Conservation (phyloP, 2,329 filamentous ascomycete genomes). For the Penicillium sp. region DNA sequence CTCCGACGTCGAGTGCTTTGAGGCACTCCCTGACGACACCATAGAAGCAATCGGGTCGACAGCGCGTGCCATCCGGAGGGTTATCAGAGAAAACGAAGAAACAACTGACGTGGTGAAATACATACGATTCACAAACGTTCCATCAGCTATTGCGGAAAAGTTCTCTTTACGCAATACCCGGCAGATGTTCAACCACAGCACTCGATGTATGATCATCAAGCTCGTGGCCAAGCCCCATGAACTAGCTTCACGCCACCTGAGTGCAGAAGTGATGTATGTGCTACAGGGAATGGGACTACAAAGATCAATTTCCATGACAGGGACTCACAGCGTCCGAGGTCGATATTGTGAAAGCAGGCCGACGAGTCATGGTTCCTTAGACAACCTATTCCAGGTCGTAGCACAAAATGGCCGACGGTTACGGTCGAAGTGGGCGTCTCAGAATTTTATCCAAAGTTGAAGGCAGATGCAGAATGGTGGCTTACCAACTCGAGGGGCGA, state of each 20-base stretch:
- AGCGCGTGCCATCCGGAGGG: not conserved
- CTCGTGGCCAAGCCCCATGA: not conserved
- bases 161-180: not conserved
- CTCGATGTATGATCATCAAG: not conserved
- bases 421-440: not conserved
- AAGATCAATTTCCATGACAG: not conserved
- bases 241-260: not conserved
- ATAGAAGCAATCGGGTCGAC: not conserved
- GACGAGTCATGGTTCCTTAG: not conserved
- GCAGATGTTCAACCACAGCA: not conserved
- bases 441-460: not conserved
- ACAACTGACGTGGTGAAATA: not conserved
- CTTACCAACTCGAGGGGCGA: not conserved
- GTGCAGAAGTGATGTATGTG: not conserved
- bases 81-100: not conserved
- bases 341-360: not conserved
- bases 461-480: constrained; percentile 3
- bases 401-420: not conserved
- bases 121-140: not conserved
- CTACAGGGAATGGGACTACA: not conserved
- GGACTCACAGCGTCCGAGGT: not conserved
- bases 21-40: not conserved
- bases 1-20: not conserved
- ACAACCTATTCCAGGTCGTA: not conserved
- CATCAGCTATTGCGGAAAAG: not conserved